Conservation (phyloP, 2,329 filamentous ascomycete species). For the Elsinoe ampelina region DNA sequence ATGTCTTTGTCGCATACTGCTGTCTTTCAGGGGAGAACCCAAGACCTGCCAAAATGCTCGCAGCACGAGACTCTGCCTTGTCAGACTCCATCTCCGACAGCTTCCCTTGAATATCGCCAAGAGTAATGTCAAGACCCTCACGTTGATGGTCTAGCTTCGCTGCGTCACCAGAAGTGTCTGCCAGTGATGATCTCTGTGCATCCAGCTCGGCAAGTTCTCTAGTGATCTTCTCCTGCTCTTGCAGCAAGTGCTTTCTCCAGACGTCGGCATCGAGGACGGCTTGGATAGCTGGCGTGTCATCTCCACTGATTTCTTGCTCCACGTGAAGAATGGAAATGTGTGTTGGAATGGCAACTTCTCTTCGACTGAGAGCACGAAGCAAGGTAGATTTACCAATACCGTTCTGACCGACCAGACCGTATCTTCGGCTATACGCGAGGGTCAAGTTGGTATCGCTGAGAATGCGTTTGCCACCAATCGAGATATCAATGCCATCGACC, state of each 20-base stretch:
- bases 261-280: slow-evolving; percentile 96
- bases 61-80: slow-evolving; percentile 90
- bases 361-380: slow-evolving; percentile 76
- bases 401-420: slow-evolving; percentile 97
- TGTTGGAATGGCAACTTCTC: slow-evolving; percentile 89
- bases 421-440: slow-evolving; percentile 82
- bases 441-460: slow-evolving; percentile 84
- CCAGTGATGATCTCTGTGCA: slow-evolving; percentile 64
- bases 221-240: slow-evolving; percentile 79
- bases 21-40: slow-evolving; percentile 93
- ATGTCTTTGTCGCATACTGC: slow-evolving; percentile 88
- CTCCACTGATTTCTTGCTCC: slow-evolving; percentile 94
- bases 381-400: slow-evolving; percentile 87
- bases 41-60: slow-evolving; percentile 91
- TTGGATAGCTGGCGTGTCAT: slow-evolving; percentile 89
- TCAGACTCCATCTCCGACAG: slow-evolving; percentile 98
- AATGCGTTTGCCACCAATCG: slow-evolving; percentile 81
- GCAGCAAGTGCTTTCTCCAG: slow-evolving; percentile 90
- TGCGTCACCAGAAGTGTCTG: slow-evolving; percentile 86
- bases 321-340: slow-evolving; percentile 99
- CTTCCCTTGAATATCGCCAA: slow-evolving; percentile 85
- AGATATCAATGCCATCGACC: slow-evolving; percentile 89
- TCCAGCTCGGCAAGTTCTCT: slow-evolving; percentile 70
- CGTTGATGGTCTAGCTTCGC: slow-evolving; percentile 75
- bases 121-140: slow-evolving; percentile 79